Percentiles rank a stretch among this genome's conserved stretches.
These are phyloP conservation scores for Bocquillonia castaneifolia DNA, from an alignment of 441 rosid genomes.

Conservation along the genomic window DNA sequence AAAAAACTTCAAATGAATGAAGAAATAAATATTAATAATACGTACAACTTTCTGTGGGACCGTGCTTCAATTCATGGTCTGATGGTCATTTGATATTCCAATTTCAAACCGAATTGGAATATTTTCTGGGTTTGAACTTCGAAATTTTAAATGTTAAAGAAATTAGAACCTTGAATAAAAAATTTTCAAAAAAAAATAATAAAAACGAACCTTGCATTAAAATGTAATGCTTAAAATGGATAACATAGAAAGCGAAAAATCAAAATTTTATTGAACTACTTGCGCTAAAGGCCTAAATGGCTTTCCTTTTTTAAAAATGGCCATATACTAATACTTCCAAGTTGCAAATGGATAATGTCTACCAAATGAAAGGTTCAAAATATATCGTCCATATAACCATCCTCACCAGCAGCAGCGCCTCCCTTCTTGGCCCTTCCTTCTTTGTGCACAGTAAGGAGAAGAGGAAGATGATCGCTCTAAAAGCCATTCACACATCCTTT, in stretches of 20 bases:
- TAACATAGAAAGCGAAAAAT: no score
- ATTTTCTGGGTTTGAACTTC: background rate
- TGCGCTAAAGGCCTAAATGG: background rate
- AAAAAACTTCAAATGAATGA: no score
- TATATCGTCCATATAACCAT: background rate
- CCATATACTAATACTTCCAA: background rate
- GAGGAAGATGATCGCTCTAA: constrained; percentile 53
- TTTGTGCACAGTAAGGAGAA: background rate
- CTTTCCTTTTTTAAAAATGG: background rate
- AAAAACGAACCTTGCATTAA: no score
- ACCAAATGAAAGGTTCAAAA: constrained; percentile 34
- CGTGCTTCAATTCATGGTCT: background rate
- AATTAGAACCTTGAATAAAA: no score
- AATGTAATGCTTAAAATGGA: no score
- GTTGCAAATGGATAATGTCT: constrained; percentile 23
- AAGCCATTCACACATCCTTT: constrained; percentile 44
- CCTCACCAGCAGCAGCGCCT: background rate
- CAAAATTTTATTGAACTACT: background rate
- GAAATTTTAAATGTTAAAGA: background rate
- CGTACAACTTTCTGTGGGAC: background rate
- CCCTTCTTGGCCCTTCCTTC: background rate
- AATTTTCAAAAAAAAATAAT: no score
- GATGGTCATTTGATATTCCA: background rate
- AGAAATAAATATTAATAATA: no score
- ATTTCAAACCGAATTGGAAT: background rate